Percentiles rank a stretch among this genome's conserved stretches.
Conservation (phyloP, 441 rosid species). For the Brassica balearica region DNA sequence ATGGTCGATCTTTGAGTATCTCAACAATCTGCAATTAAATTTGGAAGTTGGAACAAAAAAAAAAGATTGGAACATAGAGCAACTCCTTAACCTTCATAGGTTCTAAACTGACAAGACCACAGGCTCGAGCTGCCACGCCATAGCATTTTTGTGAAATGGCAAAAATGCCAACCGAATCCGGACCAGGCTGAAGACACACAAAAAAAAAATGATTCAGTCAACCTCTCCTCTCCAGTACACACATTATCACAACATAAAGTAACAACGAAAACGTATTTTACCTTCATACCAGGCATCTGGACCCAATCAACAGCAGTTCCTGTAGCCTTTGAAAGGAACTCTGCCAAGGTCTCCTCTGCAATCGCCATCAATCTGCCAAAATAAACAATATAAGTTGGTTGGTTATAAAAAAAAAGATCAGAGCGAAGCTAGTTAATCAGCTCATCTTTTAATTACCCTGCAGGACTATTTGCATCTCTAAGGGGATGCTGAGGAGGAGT, state of each 20-base stretch:
- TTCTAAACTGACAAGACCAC: conserved; percentile 99
- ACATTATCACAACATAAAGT: neutral
- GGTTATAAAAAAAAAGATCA: neutral
- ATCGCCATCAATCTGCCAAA: conserved; percentile 81
- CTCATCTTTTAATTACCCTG: conserved; percentile 94
- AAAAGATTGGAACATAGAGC: neutral
- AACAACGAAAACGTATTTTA: conserved; percentile 29
- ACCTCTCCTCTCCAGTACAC: neutral
- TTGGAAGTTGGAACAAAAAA: neutral
- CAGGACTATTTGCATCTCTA: conserved; percentile 92
- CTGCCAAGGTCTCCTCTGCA: conserved; percentile 99
- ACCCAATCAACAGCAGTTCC: conserved; percentile 99
- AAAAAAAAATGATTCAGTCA: neutral
- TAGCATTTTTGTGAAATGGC: conserved; percentile 96
- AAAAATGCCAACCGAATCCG: conserved; percentile 99
- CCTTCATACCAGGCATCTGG: conserved; percentile 99
- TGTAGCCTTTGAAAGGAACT: conserved; percentile 99
- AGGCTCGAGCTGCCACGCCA: conserved; percentile 99
- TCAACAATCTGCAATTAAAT: conserved; percentile 77
- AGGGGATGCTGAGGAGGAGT: conserved; percentile 95
- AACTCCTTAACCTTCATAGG: conserved; percentile 70
- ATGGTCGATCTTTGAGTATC: conserved; percentile 96
- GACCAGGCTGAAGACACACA: conserved; percentile 87
- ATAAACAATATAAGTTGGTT: neutral
- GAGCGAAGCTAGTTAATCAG: conserved; percentile 42